Base-by-base conservation (phyloP, 2,329 filamentous ascomycete genomes). In the Cercospora sp. region DNA sequence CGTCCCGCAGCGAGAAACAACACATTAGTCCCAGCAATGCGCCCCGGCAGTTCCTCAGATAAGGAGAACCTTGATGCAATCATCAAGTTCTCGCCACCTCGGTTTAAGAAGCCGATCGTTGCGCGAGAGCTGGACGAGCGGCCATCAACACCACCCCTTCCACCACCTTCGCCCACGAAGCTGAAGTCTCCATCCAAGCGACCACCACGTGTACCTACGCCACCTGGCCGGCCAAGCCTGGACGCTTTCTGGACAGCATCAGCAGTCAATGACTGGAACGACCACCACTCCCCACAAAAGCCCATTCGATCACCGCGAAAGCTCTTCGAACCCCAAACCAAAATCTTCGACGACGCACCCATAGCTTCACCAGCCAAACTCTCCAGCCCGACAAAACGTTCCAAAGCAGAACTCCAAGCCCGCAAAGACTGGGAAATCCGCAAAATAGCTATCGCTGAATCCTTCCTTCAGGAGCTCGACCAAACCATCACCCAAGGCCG, bases 381-480 rank as follows among this genome's bases (percentile, higher is more conserved):
- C 10, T 77, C 78, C 69, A 79, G 75, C 65, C 76, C 74, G 28
- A 68, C 76, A 64, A 70, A 79, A 71, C 71, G 73, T 31, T 72
- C 71, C 26, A 70, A 79, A 71, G 72, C 73, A 9, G 75, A 76
- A 65, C 68, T 75, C 4, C 79, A 80, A 73, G 80, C 55, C 4
- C 88, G 86, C 75, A 91, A 88, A 76, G 80, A 81, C 0, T 94
- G 93, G 75, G 85, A 89, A 12, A 78, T 82, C 8, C 78, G 76
- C 9, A 94, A 92, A 77, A 84, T 90, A 61, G 79, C 82, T 1
- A 75, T 93, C 0, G 91, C 91, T 0, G 82, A 84, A 57, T 73
- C 77, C 0, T 94, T 94, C 75, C 81, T 95, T 1, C 63, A 71
- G 0, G 89, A 92, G 71, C 86, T 95, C n/a, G 92, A 95, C 77